Percentiles rank a stretch among this genome's conserved stretches.
Evolutionary conservation across 2,329 filamentous ascomycete genomes (phyloP).

Genomic region (Epicoccum sorghinum): DNA sequence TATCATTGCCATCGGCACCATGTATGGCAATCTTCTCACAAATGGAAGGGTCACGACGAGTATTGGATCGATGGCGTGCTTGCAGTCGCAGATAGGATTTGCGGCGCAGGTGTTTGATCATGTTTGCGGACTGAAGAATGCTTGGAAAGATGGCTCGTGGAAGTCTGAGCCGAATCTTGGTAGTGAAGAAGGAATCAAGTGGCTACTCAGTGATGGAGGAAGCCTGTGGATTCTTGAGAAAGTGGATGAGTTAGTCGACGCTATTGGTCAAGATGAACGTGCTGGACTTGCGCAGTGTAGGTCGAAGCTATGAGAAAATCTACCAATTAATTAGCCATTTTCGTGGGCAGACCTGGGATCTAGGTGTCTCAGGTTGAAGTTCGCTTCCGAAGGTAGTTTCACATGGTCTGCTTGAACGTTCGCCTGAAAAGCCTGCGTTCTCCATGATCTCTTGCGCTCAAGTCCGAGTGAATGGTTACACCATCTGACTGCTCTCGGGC

Average conservation of each 20-base stretch:
- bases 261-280: not conserved
- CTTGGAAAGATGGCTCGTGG: conserved; percentile 67
- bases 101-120: conserved; percentile 82
- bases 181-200: conserved; percentile 60
- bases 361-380: no score
- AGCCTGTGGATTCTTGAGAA: conserved; percentile 65
- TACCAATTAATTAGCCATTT: no score
- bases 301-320: not conserved
- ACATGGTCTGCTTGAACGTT: no score
- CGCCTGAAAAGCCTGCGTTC: no score
- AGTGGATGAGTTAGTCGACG: conserved; percentile 62
- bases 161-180: conserved; percentile 50
- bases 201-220: conserved; percentile 68
- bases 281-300: not conserved
- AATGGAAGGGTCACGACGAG: conserved; percentile 73
- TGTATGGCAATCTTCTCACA: conserved; percentile 73
- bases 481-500: no score
- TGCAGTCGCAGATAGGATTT: conserved; percentile 78
- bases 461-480: no score
- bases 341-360: no score
- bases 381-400: no score
- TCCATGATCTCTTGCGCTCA: no score
- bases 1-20: conserved; percentile 73
- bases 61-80: conserved; percentile 72
- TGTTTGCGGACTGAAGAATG: conserved; percentile 78